Conservation (phyloP, 2,329 filamentous ascomycete genomes). For the Alternaria brassicae region DNA sequence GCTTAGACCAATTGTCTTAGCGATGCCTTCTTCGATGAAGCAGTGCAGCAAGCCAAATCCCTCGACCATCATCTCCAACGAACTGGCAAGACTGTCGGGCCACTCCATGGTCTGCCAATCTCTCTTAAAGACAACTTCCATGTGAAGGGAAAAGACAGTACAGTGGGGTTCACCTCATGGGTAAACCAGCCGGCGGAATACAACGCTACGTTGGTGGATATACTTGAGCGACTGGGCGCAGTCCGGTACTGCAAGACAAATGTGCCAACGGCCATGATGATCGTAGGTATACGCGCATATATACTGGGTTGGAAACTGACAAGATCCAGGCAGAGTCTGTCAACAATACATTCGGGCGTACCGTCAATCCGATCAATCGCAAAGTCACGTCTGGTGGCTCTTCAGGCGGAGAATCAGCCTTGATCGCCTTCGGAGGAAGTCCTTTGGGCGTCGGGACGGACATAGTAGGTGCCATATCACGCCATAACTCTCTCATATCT, state of each 20-base stretch:
- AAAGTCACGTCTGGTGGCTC: constrained; percentile 68
- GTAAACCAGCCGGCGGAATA: constrained; percentile 64
- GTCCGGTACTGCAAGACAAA: constrained; percentile 76
- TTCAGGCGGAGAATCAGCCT: constrained; percentile 71
- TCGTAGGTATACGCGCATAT: constrained; percentile 41
- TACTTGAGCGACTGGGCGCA: constrained; percentile 67
- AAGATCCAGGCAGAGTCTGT: constrained; percentile 61
- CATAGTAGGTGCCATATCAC: constrained; percentile 53
- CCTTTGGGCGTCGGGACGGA: constrained; percentile 70
- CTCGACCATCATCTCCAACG: constrained; percentile 60
- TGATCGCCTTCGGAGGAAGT: constrained; percentile 66
- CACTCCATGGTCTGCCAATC: constrained; percentile 71
- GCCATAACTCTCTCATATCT: not conserved
- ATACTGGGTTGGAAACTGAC: constrained; percentile 6
- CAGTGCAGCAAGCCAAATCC: constrained; percentile 59
- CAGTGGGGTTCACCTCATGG: constrained; percentile 69
- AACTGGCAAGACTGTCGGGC: constrained; percentile 61
- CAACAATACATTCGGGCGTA: constrained; percentile 70
- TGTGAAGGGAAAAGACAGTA: constrained; percentile 65
- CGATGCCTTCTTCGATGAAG: constrained; percentile 63
- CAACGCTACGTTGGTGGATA: constrained; percentile 65
- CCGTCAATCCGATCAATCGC: constrained; percentile 67
- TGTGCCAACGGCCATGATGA: constrained; percentile 74
- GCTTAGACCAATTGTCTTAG: constrained; percentile 66
- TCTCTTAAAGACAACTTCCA: constrained; percentile 77